Percentiles rank a stretch among this genome's conserved stretches.
Evolutionary conservation across 2,329 filamentous ascomycete species (phyloP).

Genomic region (Boeremia lycopersici): DNA sequence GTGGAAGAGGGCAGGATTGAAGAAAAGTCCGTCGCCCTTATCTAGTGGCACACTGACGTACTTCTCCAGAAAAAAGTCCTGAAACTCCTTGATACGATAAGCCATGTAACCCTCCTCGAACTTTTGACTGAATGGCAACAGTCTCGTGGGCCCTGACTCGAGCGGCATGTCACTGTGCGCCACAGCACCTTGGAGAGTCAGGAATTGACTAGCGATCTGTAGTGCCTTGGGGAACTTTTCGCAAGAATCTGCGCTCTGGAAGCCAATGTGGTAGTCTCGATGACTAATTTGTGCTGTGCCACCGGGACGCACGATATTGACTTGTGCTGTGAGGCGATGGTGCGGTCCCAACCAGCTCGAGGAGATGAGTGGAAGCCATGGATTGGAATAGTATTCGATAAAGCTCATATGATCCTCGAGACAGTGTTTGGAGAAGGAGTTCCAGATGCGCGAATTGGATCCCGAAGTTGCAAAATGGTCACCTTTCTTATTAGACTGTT

Average conservation of each 20-base stretch:
- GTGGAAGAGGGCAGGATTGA: constrained; percentile 68
- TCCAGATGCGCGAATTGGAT: constrained; percentile 68
- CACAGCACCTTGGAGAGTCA: constrained; percentile 68
- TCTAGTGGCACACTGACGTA: constrained; percentile 60
- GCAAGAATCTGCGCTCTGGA: constrained; percentile 57
- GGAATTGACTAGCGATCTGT: constrained; percentile 61
- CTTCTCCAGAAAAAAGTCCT: constrained; percentile 59
- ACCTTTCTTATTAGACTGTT: constrained; percentile 51
- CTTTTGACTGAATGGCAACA: constrained; percentile 65
- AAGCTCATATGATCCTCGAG: constrained; percentile 60
- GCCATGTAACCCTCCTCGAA: constrained; percentile 65
- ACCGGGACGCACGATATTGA: constrained; percentile 67
- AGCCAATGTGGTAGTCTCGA: constrained; percentile 69
- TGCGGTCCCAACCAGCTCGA: constrained; percentile 64
- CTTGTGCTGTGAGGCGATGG: constrained; percentile 66
- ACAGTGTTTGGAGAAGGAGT: constrained; percentile 68
- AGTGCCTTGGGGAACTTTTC: constrained; percentile 58
- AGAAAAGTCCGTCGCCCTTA: constrained; percentile 67
- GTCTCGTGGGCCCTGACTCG: constrained; percentile 63
- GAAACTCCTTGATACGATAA: constrained; percentile 60
- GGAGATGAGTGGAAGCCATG: constrained; percentile 60
- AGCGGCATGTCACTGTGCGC: constrained; percentile 67
- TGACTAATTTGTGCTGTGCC: constrained; percentile 64
- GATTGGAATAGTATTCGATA: constrained; percentile 64
- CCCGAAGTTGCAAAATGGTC: constrained; percentile 66